phyloP scores from a whole-genome alignment of 106 monocot species.

The Dendrobium chrysotoxum region DNA sequence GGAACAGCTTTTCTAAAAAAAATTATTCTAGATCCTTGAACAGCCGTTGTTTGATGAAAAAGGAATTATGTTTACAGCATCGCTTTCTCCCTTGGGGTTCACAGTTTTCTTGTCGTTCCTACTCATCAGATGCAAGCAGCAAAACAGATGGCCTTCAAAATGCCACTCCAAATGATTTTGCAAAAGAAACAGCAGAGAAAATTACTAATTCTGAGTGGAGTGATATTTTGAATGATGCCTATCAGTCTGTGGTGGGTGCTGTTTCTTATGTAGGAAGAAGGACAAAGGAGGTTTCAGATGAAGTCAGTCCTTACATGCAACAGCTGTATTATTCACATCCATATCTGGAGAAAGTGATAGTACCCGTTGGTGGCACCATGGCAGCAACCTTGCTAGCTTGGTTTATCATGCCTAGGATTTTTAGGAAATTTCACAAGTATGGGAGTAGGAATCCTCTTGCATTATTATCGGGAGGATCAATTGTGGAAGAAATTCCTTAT shows the following conservation, averaged over 20 bases:
- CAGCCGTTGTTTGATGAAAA: constrained; percentile 11
- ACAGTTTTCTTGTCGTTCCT: constrained; percentile 20
- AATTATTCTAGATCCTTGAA: constrained; percentile 11
- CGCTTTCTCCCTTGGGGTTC: constrained; percentile 11
- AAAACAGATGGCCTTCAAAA: constrained; percentile 21
- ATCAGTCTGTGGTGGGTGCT: constrained; percentile 38
- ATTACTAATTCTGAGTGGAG: constrained; percentile 33
- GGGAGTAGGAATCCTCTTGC: constrained; percentile 36
- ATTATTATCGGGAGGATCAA: constrained; percentile 30
- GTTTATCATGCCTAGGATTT: constrained; percentile 77
- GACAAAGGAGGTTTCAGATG: constrained; percentile 50
- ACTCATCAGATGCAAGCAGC: constrained; percentile 39
- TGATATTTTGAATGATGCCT: constrained; percentile 36
- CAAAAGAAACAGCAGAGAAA: constrained; percentile 23
- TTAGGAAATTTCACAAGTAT: constrained; percentile 68
- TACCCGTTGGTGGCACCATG: constrained; percentile 64
- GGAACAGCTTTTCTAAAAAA: constrained; percentile 5
- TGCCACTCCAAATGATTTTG: constrained; percentile 14
- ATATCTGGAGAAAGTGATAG: constrained; percentile 59
- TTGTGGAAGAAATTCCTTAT: constrained; percentile 44
- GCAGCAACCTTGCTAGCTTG: constrained; percentile 64
- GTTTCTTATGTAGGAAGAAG: constrained; percentile 26
- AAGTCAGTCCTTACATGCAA: constrained; percentile 42
- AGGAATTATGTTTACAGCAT: constrained; percentile 8
- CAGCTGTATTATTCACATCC: constrained; percentile 73